Percentiles rank a stretch among this genome's conserved stretches.
These are phyloP conservation scores for Trametes sanguinea DNA, from an alignment of 768 basidiomycete species.

Conservation along the genomic window DNA sequence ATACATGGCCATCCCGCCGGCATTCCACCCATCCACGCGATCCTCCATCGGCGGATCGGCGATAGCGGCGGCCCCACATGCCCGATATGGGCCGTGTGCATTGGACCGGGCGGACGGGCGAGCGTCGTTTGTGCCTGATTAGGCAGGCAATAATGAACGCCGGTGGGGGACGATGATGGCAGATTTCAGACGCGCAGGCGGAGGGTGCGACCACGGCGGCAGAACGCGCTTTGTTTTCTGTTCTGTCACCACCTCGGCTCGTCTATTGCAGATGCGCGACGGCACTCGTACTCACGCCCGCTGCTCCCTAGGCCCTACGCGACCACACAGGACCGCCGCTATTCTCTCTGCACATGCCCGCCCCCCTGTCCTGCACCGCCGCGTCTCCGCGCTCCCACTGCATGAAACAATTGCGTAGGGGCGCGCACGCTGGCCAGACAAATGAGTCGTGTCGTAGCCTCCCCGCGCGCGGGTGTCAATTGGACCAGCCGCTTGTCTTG, in stretches of 20 bases:
- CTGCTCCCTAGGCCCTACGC: neutral
- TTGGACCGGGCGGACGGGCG: neutral
- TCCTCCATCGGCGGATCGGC: slow-evolving; percentile 17
- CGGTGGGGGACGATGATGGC: neutral
- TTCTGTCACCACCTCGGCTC: neutral
- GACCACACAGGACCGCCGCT: neutral
- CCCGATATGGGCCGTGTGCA: slow-evolving; percentile 1
- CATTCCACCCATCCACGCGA: neutral
- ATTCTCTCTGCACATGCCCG: neutral
- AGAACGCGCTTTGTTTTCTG: neutral
- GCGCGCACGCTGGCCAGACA: neutral
- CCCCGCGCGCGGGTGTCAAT: neutral
- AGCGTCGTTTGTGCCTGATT: slow-evolving; percentile 4
- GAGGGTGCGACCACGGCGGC: too few relatives aligned
- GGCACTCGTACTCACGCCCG: too few relatives aligned
- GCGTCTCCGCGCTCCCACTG: neutral
- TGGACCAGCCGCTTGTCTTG: neutral
- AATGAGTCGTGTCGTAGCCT: neutral
- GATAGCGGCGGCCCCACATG: slow-evolving; percentile 1
- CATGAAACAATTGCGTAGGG: neutral
- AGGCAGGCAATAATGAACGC: neutral
- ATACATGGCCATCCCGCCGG: slow-evolving; percentile 13
- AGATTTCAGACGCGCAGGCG: neutral
- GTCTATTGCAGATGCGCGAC: too few relatives aligned
- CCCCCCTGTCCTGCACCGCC: neutral